Base-by-base conservation (phyloP, 768 basidiomycete species). In the Phanerodontia chrysosporium region DNA sequence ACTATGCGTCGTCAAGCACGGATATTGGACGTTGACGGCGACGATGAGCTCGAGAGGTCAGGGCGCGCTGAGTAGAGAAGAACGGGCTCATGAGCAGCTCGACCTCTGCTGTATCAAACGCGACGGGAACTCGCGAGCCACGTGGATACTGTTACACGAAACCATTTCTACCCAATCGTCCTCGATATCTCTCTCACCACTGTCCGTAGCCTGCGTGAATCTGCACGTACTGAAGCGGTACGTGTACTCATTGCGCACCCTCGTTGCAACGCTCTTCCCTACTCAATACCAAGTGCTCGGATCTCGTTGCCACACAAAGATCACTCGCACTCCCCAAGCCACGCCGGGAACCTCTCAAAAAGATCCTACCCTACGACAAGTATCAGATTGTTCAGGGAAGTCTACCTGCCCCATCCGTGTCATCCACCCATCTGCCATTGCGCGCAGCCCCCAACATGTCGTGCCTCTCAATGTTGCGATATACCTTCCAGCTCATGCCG, bases 111-210 rank as follows among this genome's bases (percentile, higher is more conserved):
- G 16, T 42, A 49, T 49, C 56, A 48, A 49, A 49, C 56, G 55
- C 56, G 56, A 49, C 56, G 32, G 32, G 56, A 42, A 7, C 32
- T 24, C 45, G 32, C 46, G 46, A 22, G 56, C 46, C 56, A 57
- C 56, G 56, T 57, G 56, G 46, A 46, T 27, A 36, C n/a, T n/a
- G n/a, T n/a, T n/a, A 53, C 36, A 25, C 25, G 52, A 53, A 53
- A 39, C 52, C 35, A 53, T 22, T 51, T 49, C 48, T 27, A 16
- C 14, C 48, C 48, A 22, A 49, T 27, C 24, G 24, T 28, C 48
- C 24, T 27, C 25, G 32, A 35, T 7, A 35, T 13, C 32, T 6
- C 48, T 8, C 25, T 49, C 48, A n/a, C 28, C 48, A 25, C 28
- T 49, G 24, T 49, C 48, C 28, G 48, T 16, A n/a, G n/a, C n/a